These are phyloP conservation scores for Eremothecium sinecaudum DNA, from an alignment of 1,139 yeast species.

Conservation along the genomic window DNA sequence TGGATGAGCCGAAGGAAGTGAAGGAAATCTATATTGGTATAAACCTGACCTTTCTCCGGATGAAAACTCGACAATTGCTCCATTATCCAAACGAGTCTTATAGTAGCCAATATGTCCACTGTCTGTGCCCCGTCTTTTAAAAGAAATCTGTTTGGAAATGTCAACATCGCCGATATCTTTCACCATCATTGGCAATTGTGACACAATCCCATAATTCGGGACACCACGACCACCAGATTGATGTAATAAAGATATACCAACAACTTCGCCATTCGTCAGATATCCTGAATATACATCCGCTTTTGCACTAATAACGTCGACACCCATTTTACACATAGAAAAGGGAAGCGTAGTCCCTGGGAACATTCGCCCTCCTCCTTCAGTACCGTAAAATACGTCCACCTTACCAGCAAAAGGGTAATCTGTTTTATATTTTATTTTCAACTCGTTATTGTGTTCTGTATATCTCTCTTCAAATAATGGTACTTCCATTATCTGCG, in stretches of 20 bases:
- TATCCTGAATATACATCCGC: slow-evolving; percentile 35
- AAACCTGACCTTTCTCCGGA: slow-evolving; percentile 30
- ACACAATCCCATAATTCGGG: slow-evolving; percentile 33
- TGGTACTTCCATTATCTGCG: no score
- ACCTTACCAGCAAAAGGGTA: slow-evolving; percentile 14
- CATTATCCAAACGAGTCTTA: slow-evolving; percentile 23
- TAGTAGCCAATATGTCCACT: slow-evolving; percentile 29
- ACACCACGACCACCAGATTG: slow-evolving; percentile 38
- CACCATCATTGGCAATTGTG: slow-evolving; percentile 28
- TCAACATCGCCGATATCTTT: slow-evolving; percentile 20
- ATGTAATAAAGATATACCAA: slow-evolving; percentile 36
- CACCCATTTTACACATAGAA: slow-evolving; percentile 37
- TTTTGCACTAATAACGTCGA: slow-evolving; percentile 28
- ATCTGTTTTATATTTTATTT: not conserved
- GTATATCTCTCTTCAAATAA: slow-evolving; percentile 3
- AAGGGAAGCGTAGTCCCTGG: slow-evolving; percentile 36
- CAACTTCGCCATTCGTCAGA: slow-evolving; percentile 30
- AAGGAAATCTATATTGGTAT: slow-evolving; percentile 26
- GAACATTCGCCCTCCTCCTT: slow-evolving; percentile 34
- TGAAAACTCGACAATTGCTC: slow-evolving; percentile 28
- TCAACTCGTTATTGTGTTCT: slow-evolving; percentile 3
- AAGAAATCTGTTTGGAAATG: slow-evolving; percentile 12
- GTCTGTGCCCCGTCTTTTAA: slow-evolving; percentile 21
- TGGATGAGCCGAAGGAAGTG: slow-evolving; percentile 7
- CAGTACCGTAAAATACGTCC: slow-evolving; percentile 34